Base-by-base conservation (phyloP, 2,329 filamentous ascomycete species). In the Pleurostoma richardsiae region DNA sequence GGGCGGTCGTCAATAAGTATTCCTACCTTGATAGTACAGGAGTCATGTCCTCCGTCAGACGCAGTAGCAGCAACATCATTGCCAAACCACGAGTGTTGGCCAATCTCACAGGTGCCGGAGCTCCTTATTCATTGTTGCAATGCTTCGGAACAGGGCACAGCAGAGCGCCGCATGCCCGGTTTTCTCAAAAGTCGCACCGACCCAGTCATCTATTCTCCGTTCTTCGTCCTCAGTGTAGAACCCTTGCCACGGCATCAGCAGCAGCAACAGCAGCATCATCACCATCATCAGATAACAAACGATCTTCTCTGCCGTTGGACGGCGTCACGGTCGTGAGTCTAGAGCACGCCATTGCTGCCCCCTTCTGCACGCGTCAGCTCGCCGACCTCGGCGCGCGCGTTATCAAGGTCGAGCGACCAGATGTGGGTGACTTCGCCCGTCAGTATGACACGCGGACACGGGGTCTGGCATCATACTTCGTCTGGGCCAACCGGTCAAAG, bases 401-500 rank as follows among this genome's bases (percentile, higher is more conserved):
- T 26, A 79, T 79, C 57, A 79, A 79, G 56, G 59, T 79, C 26
- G 76, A 79, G 52, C 69, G 76, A 1, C 76, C 74, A 0, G 66
- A 60, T 0, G 68, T 68, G 0, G 76, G 76, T 1, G 76, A 79
- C 53, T 79, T 79, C 54, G 75, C 76, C 0, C 69, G 74, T 1
- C 59, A 67, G 10, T 77, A 78, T 50, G 76, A 79, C 54, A 67
- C 59, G 0, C 68, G 74, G 6, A 73, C 77, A 3, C 64, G 69
- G 6, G 75, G 75, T 1, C 59, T 76, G 10, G 63, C 72, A 0
- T 79, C 76, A 0, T 75, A 79, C 53, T 79, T 79, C 47, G 66
- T 79, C n/a, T 79, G 76, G 75, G 65, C 70, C 0, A 79, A 78
- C 49, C 67, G 76, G 27, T 75, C 74, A 5, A 79, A 79, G 45